Conservation (phyloP, 2,329 filamentous ascomycete species). For the Capronia epimyces region DNA sequence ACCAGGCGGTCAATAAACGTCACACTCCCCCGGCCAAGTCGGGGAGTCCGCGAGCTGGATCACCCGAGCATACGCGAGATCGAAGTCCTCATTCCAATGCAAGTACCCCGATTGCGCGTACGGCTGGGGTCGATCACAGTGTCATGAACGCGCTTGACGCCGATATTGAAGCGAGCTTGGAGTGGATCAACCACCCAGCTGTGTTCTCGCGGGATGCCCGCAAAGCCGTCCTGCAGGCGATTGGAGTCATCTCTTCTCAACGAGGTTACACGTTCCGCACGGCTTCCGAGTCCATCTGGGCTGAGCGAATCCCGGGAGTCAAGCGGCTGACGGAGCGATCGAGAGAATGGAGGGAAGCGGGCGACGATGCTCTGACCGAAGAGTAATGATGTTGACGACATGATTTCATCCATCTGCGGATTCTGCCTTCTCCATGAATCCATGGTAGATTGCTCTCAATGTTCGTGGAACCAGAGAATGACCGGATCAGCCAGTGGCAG, state of each 20-base stretch:
- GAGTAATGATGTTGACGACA: constrained; percentile 25
- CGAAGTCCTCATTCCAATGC: constrained; percentile 38
- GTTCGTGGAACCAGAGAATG: neutral
- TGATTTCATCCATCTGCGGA: constrained; percentile 11
- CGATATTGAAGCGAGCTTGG: constrained; percentile 81
- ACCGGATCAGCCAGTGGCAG: too few relatives aligned
- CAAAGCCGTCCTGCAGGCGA: constrained; percentile 92
- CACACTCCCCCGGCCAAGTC: constrained; percentile 36
- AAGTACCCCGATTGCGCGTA: constrained; percentile 38
- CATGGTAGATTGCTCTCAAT: too few relatives aligned
- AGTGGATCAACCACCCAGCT: constrained; percentile 97
- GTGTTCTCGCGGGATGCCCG: constrained; percentile 90
- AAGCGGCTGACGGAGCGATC: constrained; percentile 75
- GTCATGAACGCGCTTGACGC: constrained; percentile 84
- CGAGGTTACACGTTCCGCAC: constrained; percentile 90
- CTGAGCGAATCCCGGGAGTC: constrained; percentile 72
- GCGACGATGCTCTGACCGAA: constrained; percentile 52
- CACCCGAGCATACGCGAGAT: constrained; percentile 35
- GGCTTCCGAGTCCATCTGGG: constrained; percentile 83
- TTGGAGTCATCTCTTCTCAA: constrained; percentile 93
- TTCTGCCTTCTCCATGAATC: constrained; percentile 1
- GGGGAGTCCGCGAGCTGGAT: constrained; percentile 34
- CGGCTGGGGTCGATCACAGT: constrained; percentile 68
- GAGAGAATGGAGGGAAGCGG: constrained; percentile 85
- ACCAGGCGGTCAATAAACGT: constrained; percentile 38